phyloP scores from a whole-genome alignment of 176 grass and related monocot species.

The Oryza glumipatula region DNA sequence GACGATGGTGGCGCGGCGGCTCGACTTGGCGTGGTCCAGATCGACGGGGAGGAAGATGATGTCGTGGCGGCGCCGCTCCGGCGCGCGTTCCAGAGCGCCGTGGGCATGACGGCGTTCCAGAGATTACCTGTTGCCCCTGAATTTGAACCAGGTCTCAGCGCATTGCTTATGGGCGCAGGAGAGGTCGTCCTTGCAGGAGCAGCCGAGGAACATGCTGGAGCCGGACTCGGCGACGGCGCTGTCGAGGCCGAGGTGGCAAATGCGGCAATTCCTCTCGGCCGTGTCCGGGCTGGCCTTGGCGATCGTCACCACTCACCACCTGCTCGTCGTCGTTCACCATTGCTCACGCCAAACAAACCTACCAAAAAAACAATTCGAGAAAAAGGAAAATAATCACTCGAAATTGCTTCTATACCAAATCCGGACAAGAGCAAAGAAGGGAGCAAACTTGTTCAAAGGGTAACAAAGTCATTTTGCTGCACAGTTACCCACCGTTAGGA shows the following conservation, averaged over 20 bases:
- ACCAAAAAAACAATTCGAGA: background rate
- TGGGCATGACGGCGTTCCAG: too few species aligned
- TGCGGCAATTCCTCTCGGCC: constrained; percentile 82
- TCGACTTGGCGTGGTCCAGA: too few species aligned
- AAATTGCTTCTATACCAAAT: constrained; percentile 26
- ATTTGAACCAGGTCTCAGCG: constrained; percentile 95
- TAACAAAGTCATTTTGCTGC: too few species aligned
- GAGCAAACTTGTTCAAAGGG: background rate
- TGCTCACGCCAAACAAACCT: constrained; percentile 14
- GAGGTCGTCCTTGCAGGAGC: constrained; percentile 96
- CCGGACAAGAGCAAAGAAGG: constrained; percentile 23
- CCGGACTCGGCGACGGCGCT: constrained; percentile 64
- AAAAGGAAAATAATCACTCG: constrained; percentile 27
- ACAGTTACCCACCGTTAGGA: too few species aligned
- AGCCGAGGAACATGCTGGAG: constrained; percentile 78
- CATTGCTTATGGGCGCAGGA: constrained; percentile 90
- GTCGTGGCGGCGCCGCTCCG: too few species aligned
- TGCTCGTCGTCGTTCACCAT: constrained; percentile 43
- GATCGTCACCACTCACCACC: constrained; percentile 3
- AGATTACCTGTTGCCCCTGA: too few species aligned
- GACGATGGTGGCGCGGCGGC: too few species aligned
- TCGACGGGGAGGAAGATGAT: too few species aligned
- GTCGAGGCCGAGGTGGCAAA: constrained; percentile 93
- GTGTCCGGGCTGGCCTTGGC: constrained; percentile 59
- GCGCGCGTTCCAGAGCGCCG: too few species aligned